These are phyloP conservation scores for Strobilomyces echinocephalus DNA, from an alignment of 768 basidiomycete species.

Conservation along the genomic window DNA sequence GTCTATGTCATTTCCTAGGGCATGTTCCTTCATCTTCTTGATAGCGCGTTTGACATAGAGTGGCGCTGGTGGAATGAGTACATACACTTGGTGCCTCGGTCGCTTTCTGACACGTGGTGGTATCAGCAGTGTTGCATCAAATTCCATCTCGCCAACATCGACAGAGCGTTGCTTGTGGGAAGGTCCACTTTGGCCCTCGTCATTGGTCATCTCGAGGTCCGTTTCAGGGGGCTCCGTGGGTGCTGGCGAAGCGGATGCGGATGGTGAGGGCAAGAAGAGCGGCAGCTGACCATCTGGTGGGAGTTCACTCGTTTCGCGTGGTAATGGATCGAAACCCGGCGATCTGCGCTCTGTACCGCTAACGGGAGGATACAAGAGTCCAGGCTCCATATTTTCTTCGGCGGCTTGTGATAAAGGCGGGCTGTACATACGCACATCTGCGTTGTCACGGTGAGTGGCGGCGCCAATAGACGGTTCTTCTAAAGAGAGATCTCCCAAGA, in stretches of 20 bases:
- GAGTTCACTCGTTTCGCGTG: constrained; percentile 11
- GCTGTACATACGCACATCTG: constrained; percentile 23
- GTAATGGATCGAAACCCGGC: constrained; percentile 5
- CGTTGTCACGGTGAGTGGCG: neutral
- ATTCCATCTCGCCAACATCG: constrained; percentile 12
- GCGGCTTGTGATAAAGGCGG: constrained; percentile 8
- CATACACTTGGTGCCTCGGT: constrained; percentile 23
- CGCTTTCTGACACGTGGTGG: constrained; percentile 20
- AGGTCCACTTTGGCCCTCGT: neutral
- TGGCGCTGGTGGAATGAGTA: constrained; percentile 27
- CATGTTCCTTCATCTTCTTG: constrained; percentile 13
- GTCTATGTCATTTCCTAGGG: constrained; percentile 14
- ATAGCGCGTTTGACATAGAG: constrained; percentile 19
- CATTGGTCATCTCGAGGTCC: constrained; percentile 16
- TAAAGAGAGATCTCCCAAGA: constrained; percentile 20
- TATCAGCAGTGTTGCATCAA: neutral
- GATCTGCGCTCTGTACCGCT: neutral
- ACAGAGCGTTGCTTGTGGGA: constrained; percentile 21
- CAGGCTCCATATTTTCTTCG: constrained; percentile 12
- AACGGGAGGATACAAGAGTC: constrained; percentile 5
- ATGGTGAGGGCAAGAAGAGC: constrained; percentile 47
- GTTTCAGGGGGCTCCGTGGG: constrained; percentile 19
- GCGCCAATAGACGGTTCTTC: constrained; percentile 10
- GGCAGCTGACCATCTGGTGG: constrained; percentile 30
- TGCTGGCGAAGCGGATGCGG: constrained; percentile 31